A percentile compares a stretch with the other conserved stretches of the same genome.
Conservation (phyloP, 2,329 filamentous ascomycete species). For the Talaromyces sp. region DNA sequence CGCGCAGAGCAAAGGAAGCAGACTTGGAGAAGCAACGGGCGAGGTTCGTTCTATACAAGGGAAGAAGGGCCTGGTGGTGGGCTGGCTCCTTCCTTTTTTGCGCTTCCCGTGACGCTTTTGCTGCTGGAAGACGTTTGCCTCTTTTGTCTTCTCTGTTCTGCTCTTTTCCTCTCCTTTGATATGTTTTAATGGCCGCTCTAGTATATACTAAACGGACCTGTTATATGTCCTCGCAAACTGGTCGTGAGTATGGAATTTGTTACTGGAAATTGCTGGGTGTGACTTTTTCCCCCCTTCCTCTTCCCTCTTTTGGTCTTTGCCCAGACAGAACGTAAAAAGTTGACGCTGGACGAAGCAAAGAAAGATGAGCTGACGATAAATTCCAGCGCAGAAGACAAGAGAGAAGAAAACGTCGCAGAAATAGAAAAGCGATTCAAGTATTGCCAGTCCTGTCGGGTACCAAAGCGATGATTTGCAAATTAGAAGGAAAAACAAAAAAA, state of each 20-base stretch:
- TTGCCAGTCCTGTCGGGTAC: neutral
- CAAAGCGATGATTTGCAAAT: neutral
- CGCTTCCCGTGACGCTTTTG: slow-evolving; percentile 34
- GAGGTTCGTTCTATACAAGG: neutral
- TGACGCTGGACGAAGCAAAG: neutral
- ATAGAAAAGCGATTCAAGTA: neutral
- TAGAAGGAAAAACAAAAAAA: neutral
- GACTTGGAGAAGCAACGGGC: neutral
- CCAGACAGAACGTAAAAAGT: neutral
- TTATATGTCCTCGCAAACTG: neutral
- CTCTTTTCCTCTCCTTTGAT: neutral
- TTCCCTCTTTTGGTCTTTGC: neutral
- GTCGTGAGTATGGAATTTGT: neutral
- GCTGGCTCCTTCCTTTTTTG: neutral
- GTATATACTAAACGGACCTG: neutral
- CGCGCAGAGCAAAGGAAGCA: neutral
- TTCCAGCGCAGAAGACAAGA: neutral
- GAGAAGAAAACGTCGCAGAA: neutral
- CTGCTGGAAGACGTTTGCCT: neutral
- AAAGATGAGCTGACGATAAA: neutral
- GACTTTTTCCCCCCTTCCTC: neutral
- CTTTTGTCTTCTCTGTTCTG: neutral
- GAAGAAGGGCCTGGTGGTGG: neutral
- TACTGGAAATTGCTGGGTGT: neutral
- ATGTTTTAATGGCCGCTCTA: neutral